phyloP scores from a whole-genome alignment of 2,329 filamentous ascomycete species.

The Trichoderma sp. region DNA sequence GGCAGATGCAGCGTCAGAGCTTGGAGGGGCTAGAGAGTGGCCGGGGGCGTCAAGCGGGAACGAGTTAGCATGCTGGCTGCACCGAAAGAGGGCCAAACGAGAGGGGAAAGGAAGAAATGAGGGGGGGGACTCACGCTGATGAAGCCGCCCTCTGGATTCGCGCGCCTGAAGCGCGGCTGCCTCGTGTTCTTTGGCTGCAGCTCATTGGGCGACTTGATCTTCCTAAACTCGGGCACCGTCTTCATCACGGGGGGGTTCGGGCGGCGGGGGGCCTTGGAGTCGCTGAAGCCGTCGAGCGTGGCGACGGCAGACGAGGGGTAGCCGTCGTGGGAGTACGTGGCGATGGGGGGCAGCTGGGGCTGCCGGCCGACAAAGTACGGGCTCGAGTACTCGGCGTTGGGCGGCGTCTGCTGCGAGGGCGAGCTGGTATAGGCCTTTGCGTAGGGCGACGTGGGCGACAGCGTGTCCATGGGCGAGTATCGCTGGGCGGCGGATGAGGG shows the following conservation, averaged over 20 bases:
- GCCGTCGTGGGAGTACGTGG: conserved; percentile 69
- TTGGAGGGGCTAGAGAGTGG: conserved; percentile 73
- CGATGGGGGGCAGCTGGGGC: conserved; percentile 76
- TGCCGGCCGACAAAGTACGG: conserved; percentile 64
- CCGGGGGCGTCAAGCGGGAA: no score
- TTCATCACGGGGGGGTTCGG: conserved; percentile 55
- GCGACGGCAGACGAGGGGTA: conserved; percentile 74
- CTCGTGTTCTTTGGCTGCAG: conserved; percentile 80
- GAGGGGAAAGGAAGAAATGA: not conserved
- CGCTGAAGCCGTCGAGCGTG: conserved; percentile 67
- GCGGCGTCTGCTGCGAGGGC: conserved; percentile 74
- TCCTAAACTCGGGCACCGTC: conserved; percentile 85
- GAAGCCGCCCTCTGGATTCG: conserved; percentile 95
- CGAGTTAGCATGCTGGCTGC: no score
- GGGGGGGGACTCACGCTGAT: conserved; percentile 72
- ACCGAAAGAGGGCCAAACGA: no score
- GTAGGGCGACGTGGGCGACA: conserved; percentile 81
- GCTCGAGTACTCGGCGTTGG: conserved; percentile 64
- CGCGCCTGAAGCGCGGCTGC: conserved; percentile 88
- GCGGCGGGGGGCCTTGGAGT: conserved; percentile 61
- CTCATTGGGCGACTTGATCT: conserved; percentile 71
- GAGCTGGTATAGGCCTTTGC: conserved; percentile 59
- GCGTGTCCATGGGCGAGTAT: conserved; percentile 93
- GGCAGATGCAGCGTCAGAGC: conserved; percentile 91
- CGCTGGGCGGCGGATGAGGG: conserved; percentile 83